Conservation (phyloP, 75 land plant genomes). For the Selaginella tamariscina region DNA sequence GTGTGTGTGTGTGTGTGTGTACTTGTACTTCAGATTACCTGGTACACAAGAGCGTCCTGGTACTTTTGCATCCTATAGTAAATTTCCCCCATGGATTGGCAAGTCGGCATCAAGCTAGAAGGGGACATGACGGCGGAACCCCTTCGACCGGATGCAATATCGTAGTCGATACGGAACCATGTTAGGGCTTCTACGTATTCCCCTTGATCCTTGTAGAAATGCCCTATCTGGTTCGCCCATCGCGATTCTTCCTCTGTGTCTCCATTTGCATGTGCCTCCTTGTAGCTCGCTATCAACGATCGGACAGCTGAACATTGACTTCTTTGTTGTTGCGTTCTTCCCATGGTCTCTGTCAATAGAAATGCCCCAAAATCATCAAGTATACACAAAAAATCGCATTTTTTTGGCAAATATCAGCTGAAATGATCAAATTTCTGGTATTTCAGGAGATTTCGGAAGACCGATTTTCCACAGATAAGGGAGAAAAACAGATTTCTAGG, state of each 20-base stretch:
- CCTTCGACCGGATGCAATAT: conserved; percentile 44
- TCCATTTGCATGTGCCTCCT: conserved; percentile 48
- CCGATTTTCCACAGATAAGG: no score
- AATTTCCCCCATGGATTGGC: conserved; percentile 91
- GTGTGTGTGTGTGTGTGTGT: no score
- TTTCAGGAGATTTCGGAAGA: no score
- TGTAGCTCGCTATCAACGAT: conserved; percentile 38
- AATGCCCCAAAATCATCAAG: no score
- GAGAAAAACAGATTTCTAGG: no score
- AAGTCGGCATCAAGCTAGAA: conserved; percentile 69
- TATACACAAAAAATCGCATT: no score
- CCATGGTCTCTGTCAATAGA: no score
- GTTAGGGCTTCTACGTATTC: conserved; percentile 87
- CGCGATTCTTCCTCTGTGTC: conserved; percentile 79
- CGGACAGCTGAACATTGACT: background rate
- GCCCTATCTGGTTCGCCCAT: conserved; percentile 96
- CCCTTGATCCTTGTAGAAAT: conserved; percentile 55
- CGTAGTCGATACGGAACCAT: conserved; percentile 84
- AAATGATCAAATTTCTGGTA: no score
- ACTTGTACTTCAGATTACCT: no score
- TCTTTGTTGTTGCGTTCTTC: no score
- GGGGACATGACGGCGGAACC: conserved; percentile 23
- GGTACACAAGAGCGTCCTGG: conserved; percentile 65
- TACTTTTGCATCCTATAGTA: conserved; percentile 48
- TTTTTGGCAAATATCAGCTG: no score